phyloP scores from a whole-genome alignment of 306 rosid species.

The Morella rubra region DNA sequence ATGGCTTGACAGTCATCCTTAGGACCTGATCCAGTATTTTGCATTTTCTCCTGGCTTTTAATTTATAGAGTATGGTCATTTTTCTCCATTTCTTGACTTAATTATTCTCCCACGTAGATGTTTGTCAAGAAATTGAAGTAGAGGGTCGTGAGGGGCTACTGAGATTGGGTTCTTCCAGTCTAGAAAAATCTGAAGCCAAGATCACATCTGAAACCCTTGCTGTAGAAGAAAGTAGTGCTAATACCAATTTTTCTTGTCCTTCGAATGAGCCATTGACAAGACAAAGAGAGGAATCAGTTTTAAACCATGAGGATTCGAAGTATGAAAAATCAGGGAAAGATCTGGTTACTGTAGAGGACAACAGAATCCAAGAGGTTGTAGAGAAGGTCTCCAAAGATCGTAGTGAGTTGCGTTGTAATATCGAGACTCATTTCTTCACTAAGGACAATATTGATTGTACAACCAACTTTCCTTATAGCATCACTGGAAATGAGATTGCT shows the following conservation, averaged over 20 bases:
- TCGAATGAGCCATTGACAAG: conserved; percentile 28
- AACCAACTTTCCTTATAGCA: conserved; percentile 32
- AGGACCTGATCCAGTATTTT: conserved; percentile 8
- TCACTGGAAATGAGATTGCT: conserved; percentile 40
- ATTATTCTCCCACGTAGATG: conserved; percentile 49
- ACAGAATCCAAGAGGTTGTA: conserved; percentile 11
- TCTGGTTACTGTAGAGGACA: conserved; percentile 34
- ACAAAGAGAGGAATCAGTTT: conserved; percentile 32
- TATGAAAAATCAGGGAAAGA: conserved; percentile 32
- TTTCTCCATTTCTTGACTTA: conserved; percentile 23
- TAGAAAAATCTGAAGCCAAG: conserved; percentile 38
- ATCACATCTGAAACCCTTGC: conserved; percentile 13
- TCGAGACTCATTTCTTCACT: conserved; percentile 30
- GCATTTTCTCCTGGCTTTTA: conserved; percentile 15
- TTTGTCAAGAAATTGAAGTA: conserved; percentile 38
- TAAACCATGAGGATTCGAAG: conserved; percentile 29
- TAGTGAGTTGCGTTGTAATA: conserved; percentile 31
- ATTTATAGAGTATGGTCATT: conserved; percentile 19
- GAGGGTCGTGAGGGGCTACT: conserved; percentile 38
- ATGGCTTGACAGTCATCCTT: neutral
- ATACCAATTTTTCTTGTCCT: conserved; percentile 28
- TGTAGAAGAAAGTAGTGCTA: conserved; percentile 31
- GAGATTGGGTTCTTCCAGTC: conserved; percentile 35
- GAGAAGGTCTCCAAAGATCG: conserved; percentile 21
- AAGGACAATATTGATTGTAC: conserved; percentile 35